Conservation (phyloP, 768 basidiomycete genomes). For the Trametes sanguinea region DNA sequence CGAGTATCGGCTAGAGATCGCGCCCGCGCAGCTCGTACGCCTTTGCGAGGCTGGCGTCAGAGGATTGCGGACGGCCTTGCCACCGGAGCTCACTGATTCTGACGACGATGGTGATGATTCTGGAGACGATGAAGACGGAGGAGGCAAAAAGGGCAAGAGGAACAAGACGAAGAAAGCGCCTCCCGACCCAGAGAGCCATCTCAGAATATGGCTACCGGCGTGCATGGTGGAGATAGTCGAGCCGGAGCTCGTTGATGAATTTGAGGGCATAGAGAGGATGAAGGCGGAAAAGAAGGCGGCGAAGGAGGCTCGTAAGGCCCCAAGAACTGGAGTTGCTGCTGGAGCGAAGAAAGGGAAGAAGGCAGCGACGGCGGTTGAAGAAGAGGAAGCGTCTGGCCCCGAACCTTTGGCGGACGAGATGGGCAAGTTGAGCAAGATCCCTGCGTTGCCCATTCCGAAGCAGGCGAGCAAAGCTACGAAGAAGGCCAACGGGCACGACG, state of each 20-base stretch:
- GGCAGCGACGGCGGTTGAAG: background rate
- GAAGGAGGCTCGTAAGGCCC: conserved; percentile 34
- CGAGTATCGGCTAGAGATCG: conserved; percentile 82
- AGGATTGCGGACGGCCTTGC: conserved; percentile 50
- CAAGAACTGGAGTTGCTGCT: conserved; percentile 7
- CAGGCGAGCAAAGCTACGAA: background rate
- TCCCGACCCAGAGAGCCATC: conserved; percentile 53
- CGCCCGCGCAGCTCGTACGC: conserved; percentile 64
- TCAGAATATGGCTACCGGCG: conserved; percentile 83
- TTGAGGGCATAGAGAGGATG: conserved; percentile 48
- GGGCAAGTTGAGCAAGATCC: conserved; percentile 1
- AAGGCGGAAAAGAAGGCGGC: conserved; percentile 54
- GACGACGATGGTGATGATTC: conserved; percentile 47
- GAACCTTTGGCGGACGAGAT: background rate
- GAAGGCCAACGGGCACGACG: background rate
- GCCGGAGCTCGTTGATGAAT: conserved; percentile 63
- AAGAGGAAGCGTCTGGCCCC: conserved; percentile 6
- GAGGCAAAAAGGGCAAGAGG: conserved; percentile 37
- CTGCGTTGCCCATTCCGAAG: background rate
- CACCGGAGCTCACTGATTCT: conserved; percentile 28
- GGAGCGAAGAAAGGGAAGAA: conserved; percentile 25
- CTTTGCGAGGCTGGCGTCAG: conserved; percentile 67
- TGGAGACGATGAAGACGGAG: conserved; percentile 54
- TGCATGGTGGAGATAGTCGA: conserved; percentile 71
- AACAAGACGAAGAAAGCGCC: conserved; percentile 43